Base-by-base conservation (phyloP, 768 basidiomycete species). In the Amanita molliuscula region DNA sequence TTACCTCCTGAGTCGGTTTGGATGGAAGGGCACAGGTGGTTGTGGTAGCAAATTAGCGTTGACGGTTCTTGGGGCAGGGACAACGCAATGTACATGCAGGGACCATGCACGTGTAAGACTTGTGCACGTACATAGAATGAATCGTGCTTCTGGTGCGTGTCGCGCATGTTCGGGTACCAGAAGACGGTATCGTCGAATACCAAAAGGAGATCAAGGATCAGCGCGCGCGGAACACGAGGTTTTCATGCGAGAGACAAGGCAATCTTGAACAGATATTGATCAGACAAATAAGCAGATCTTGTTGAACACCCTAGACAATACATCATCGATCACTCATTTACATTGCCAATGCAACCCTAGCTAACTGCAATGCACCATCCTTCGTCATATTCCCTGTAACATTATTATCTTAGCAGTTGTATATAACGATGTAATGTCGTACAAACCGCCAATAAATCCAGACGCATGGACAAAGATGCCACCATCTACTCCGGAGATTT, bases 381-480 rank as follows among this genome's bases (percentile, higher is more conserved):
- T 79, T 88, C 1, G 93, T 92, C 64, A 86, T 82, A 65, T 94
- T 93, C 21, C 88, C 89, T 91, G 55, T 16, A 43, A 15, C 23
- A 50, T 41, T 25, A 33, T 33, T 25, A 44, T n/a, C 15, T 26
- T n/a, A 48, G 55, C 34, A 26, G 53, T 31, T 29, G 15, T 18
- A 11, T 23, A n/a, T 18, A 43, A 37, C 18, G 3, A 15, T 42
- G 33, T n/a, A 15, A 43, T 18, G n/a, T 26, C 31, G 31, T 18
- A 48, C 78, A 53, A 54, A 82, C 93, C 93, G 59, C 96, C 96
- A 60, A 93, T 98, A 65, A 99, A 99, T 6, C 96, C 96, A 52
- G 85, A 87, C 1, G 94, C 91, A 67, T 99, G 96, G 21, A 94
- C 82, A 60, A 99, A 99, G 48, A 96, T 79, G 46, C 94, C 77